phyloP scores from a whole-genome alignment of 768 basidiomycete species.

The Phanerochaete sordida region DNA sequence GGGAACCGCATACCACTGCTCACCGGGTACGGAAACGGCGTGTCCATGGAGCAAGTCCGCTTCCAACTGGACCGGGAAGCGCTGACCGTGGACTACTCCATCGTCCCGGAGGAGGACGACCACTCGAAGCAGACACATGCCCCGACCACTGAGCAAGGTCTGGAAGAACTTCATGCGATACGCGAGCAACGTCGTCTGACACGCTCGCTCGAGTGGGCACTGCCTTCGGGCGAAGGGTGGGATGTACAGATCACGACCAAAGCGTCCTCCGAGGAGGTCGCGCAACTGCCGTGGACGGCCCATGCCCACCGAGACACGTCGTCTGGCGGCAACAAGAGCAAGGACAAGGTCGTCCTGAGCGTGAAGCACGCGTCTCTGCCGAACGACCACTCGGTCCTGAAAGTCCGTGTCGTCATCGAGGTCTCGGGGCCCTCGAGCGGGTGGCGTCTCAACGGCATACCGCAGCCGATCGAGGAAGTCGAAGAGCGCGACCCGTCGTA shows the following conservation, averaged over 20 bases:
- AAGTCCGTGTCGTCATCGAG: slow-evolving; percentile 79
- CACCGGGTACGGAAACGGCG: slow-evolving; percentile 74
- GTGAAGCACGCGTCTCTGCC: slow-evolving; percentile 69
- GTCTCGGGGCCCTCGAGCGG: slow-evolving; percentile 72
- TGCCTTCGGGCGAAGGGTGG: slow-evolving; percentile 80
- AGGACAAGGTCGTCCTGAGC: slow-evolving; percentile 53
- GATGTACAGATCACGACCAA: slow-evolving; percentile 77
- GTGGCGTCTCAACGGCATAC: slow-evolving; percentile 83
- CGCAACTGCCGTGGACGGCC: slow-evolving; percentile 71
- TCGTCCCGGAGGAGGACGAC: slow-evolving; percentile 74
- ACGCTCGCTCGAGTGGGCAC: slow-evolving; percentile 75
- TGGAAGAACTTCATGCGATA: slow-evolving; percentile 61
- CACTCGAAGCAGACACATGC: slow-evolving; percentile 22
- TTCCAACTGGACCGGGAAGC: slow-evolving; percentile 85
- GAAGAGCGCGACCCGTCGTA: slow-evolving; percentile 68
- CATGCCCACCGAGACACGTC: slow-evolving; percentile 49
- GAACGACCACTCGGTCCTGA: slow-evolving; percentile 74
- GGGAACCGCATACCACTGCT: slow-evolving; percentile 74
- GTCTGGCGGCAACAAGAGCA: slow-evolving; percentile 46
- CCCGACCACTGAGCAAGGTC: slow-evolving; percentile 33
- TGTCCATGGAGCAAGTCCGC: slow-evolving; percentile 79
- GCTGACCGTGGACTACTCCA: slow-evolving; percentile 77
- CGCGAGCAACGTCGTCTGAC: slow-evolving; percentile 69
- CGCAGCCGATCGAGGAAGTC: slow-evolving; percentile 58
- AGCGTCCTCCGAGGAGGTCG: slow-evolving; percentile 69